Conservation (phyloP, 1,284 basidiomycete genomes). For the Stygiomarasmius scandens region DNA sequence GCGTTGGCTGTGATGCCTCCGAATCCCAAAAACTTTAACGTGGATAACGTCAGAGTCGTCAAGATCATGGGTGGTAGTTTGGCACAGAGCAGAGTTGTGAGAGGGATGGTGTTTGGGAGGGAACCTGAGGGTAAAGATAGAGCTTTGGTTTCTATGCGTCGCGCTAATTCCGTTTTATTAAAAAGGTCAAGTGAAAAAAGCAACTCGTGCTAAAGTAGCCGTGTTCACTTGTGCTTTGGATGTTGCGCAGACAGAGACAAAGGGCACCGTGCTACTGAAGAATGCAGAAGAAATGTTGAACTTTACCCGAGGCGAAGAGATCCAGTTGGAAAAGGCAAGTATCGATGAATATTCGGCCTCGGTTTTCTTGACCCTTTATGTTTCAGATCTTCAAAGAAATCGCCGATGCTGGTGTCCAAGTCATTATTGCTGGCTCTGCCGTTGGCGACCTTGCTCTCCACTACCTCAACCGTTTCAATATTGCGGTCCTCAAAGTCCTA, state of each 20-base stretch:
- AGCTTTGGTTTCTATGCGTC: not conserved
- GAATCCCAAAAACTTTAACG: conserved; percentile 91
- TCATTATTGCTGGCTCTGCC: conserved; percentile 91
- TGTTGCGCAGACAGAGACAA: conserved; percentile 96
- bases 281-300: conserved; percentile 96
- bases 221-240: conserved; percentile 95
- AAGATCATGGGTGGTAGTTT: conserved; percentile 97
- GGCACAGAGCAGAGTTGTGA: conserved; percentile 83
- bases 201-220: conserved; percentile 84
- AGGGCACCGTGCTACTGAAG: conserved; percentile 96
- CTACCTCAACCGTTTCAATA: conserved; percentile 93
- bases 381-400: conserved; percentile 95
- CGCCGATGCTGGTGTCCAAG: conserved; percentile 91
- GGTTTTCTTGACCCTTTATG: not conserved
- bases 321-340: conserved; percentile 87
- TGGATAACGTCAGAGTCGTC: conserved; percentile 97
- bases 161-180: too few relatives aligned
- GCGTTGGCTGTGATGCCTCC: conserved; percentile 88
- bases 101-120: conserved; percentile 97
- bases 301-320: conserved; percentile 95
- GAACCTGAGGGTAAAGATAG: conserved; percentile 80
- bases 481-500: conserved; percentile 95
- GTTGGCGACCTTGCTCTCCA: conserved; percentile 97
- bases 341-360: not conserved
- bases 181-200: conserved; percentile 80